phyloP scores from a whole-genome alignment of 1,139 yeast genomes.

The Meyerozyma smithsonii region DNA sequence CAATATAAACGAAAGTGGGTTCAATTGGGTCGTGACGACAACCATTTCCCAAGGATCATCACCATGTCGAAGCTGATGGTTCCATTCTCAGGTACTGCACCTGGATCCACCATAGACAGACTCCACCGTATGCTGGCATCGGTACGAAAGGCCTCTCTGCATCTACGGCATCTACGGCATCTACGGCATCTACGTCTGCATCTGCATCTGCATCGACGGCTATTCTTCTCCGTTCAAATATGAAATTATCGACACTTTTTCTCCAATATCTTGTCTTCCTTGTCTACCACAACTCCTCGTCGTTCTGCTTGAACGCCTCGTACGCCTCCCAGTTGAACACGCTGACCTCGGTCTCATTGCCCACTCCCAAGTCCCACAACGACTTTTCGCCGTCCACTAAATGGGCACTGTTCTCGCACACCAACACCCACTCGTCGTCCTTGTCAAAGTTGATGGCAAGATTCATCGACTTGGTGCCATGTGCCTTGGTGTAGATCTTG shows the following conservation, averaged over 20 bases:
- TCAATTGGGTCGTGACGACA: no score
- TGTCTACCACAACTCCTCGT: conserved; percentile 88
- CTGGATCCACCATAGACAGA: no score
- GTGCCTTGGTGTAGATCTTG: conserved; percentile 90
- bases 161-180: no score
- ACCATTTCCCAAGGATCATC: no score
- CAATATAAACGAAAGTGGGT: no score
- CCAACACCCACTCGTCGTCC: conserved; percentile 65
- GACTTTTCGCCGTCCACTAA: conserved; percentile 35
- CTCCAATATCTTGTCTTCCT: neutral
- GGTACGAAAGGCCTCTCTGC: no score
- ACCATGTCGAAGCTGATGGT: no score
- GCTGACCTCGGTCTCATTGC: conserved; percentile 90
- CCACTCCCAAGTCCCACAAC: conserved; percentile 65
- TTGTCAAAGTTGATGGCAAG: conserved; percentile 85
- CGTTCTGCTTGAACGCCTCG: conserved; percentile 64
- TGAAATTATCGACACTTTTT: neutral
- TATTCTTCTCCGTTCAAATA: neutral
- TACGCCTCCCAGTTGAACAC: conserved; percentile 67
- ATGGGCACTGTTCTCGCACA: conserved; percentile 16
- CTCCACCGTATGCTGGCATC: no score
- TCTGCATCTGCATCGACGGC: no score
- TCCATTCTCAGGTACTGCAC: no score
- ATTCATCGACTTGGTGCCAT: conserved; percentile 90
- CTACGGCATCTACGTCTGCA: no score